These are phyloP conservation scores for Parathielavia hyrcaniae DNA, from an alignment of 495 filamentous ascomycete genomes.

Conservation along the genomic window DNA sequence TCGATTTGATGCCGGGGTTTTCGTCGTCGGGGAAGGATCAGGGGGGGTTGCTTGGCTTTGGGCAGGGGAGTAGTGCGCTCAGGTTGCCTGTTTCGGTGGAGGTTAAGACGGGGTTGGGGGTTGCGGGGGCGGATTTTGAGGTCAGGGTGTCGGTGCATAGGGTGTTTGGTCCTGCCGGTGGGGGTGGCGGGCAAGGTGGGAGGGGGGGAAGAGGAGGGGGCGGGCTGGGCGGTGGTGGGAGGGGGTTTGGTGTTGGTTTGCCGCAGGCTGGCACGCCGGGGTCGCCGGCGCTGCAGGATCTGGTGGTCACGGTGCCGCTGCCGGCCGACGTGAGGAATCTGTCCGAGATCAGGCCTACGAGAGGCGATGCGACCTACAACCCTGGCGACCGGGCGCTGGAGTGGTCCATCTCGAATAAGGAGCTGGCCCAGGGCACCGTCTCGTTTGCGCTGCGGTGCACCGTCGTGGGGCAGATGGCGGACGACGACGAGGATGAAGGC, in stretches of 20 bases:
- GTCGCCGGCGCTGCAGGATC: conserved; percentile 67
- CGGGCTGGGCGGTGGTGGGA: conserved; percentile 11
- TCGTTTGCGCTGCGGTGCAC: conserved; percentile 68
- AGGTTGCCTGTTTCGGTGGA: conserved; percentile 77
- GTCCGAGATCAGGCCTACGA: conserved; percentile 73
- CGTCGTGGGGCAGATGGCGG: conserved; percentile 58
- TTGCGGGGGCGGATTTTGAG: conserved; percentile 76
- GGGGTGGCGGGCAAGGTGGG: conserved; percentile 28
- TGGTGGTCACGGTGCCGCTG: conserved; percentile 75
- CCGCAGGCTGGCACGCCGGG: conserved; percentile 41
- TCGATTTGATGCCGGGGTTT: conserved; percentile 67
- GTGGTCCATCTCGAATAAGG: conserved; percentile 75
- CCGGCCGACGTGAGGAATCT: conserved; percentile 77
- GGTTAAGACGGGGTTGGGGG: conserved; percentile 71
- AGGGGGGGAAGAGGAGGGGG: conserved; percentile 47
- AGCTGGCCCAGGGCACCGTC: conserved; percentile 56
- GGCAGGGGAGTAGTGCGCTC: conserved; percentile 33
- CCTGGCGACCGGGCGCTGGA: conserved; percentile 66
- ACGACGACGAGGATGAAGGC: conserved; percentile 45
- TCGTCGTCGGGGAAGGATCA: conserved; percentile 18
- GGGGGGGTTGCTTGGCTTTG: neutral
- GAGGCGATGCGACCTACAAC: conserved; percentile 76
- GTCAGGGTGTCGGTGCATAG: conserved; percentile 68
- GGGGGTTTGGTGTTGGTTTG: conserved; percentile 28
- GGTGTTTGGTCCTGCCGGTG: conserved; percentile 48